Percentiles rank a stretch among this genome's conserved stretches.
These are phyloP conservation scores for Oryza rufipogon DNA, from an alignment of 176 grass and related monocot species.

Conservation along the genomic window DNA sequence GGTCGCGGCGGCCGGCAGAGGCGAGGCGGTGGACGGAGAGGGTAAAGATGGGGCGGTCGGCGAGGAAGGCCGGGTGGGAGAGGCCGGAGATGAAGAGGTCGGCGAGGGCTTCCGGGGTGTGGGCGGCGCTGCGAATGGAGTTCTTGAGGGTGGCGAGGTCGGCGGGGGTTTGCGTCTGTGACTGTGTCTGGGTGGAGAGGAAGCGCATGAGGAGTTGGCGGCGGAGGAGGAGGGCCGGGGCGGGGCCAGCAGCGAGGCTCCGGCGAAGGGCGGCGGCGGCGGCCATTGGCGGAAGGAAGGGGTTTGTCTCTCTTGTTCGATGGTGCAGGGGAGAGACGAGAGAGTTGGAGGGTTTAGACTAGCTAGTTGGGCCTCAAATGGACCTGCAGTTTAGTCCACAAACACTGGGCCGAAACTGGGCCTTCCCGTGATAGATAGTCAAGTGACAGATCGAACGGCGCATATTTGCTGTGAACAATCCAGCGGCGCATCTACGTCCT, in stretches of 20 bases:
- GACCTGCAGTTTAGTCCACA: too few relatives aligned
- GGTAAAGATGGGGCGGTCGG: constrained; percentile 54
- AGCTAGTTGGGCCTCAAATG: too few relatives aligned
- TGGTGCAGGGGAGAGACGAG: too few relatives aligned
- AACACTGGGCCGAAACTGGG: background rate
- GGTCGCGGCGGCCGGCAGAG: constrained; percentile 57
- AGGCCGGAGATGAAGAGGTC: constrained; percentile 49
- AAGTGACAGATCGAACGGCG: background rate
- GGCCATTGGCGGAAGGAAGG: constrained; percentile 27
- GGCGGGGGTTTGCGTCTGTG: constrained; percentile 4
- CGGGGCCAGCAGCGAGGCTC: background rate
- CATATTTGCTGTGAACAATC: too few relatives aligned
- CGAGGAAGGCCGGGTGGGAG: constrained; percentile 49
- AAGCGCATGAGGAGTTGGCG: constrained; percentile 45
- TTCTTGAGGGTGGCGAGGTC: constrained; percentile 53
- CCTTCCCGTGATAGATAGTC: background rate
- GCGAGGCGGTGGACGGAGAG: constrained; percentile 55
- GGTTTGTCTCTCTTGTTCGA: too few relatives aligned
- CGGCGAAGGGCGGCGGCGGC: constrained; percentile 58
- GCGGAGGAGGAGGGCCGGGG: constrained; percentile 26
- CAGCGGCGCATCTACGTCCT: too few relatives aligned
- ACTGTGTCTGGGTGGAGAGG: constrained; percentile 27
- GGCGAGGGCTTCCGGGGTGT: constrained; percentile 54
- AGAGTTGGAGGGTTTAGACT: background rate
- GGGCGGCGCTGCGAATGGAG: constrained; percentile 63